These are phyloP conservation scores for Aspergillus coremiiformis DNA, from an alignment of 495 filamentous ascomycete genomes.

Conservation along the genomic window DNA sequence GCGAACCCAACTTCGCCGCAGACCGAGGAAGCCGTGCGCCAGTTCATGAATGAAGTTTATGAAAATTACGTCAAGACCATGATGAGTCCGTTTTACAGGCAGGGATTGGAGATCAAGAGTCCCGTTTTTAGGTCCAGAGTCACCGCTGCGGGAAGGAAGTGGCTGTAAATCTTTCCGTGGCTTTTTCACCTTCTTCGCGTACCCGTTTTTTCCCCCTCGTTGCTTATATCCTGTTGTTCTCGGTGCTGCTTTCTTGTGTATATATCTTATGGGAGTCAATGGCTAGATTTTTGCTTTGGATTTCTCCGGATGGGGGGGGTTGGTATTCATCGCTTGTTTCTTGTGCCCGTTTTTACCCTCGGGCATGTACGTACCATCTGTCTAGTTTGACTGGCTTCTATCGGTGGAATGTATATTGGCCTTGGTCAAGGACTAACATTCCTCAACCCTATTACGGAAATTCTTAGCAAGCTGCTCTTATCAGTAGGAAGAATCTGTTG, in stretches of 20 bases:
- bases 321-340: too few relatives aligned
- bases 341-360: too few relatives aligned
- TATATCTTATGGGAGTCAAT: background rate
- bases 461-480: too few relatives aligned
- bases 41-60: slow-evolving; percentile 91
- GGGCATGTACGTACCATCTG: too few relatives aligned
- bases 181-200: slow-evolving; percentile 1
- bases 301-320: too few relatives aligned
- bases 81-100: slow-evolving; percentile 90
- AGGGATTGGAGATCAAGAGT: slow-evolving; percentile 75
- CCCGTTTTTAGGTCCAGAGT: slow-evolving; percentile 77
- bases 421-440: too few relatives aligned
- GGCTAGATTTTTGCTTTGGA: background rate
- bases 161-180: slow-evolving; percentile 48
- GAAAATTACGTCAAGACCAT: slow-evolving; percentile 93
- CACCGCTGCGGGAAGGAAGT: slow-evolving; percentile 84
- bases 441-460: too few relatives aligned
- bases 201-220: too few relatives aligned
- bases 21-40: slow-evolving; percentile 87
- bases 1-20: slow-evolving; percentile 78
- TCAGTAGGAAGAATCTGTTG: too few relatives aligned
- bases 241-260: background rate
- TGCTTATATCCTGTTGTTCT: too few relatives aligned
- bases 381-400: too few relatives aligned
- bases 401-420: too few relatives aligned